These are phyloP conservation scores for Colletotrichum sp. DNA, from an alignment of 2,329 filamentous ascomycete species.

Conservation along the genomic window DNA sequence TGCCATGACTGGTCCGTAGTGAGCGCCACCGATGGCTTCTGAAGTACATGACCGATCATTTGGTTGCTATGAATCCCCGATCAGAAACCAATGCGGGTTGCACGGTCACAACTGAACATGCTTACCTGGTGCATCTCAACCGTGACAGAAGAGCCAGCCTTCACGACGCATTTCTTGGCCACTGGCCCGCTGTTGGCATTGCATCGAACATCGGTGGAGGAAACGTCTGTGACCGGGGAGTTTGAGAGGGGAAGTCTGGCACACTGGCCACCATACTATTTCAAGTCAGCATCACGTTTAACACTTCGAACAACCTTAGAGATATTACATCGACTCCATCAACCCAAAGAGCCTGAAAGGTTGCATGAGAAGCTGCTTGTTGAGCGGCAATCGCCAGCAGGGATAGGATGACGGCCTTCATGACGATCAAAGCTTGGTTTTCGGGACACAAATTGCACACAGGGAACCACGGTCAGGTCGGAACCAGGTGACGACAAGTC, in stretches of 20 bases:
- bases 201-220: constrained; percentile 44
- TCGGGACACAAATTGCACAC: neutral
- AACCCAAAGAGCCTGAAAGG: constrained; percentile 56
- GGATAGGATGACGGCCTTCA: constrained; percentile 40
- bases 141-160: constrained; percentile 41
- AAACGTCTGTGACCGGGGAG: constrained; percentile 44
- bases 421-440: constrained; percentile 23
- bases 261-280: constrained; percentile 16
- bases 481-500: neutral
- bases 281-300: constrained; percentile 10
- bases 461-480: neutral
- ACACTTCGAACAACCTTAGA: neutral
- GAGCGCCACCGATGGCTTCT: constrained; percentile 57
- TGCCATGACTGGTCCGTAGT: constrained; percentile 54
- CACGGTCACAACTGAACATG: too few species aligned
- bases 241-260: constrained; percentile 33
- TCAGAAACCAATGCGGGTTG: neutral
- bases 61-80: constrained; percentile 34
- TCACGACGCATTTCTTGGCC: constrained; percentile 49
- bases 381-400: constrained; percentile 37
- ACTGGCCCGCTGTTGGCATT: constrained; percentile 41
- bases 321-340: constrained; percentile 41
- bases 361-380: constrained; percentile 50
- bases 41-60: constrained; percentile 46
- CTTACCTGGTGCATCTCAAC: constrained; percentile 53